These are phyloP conservation scores for Dovyalis caffra DNA, from an alignment of 345 rosid species.

Conservation along the genomic window DNA sequence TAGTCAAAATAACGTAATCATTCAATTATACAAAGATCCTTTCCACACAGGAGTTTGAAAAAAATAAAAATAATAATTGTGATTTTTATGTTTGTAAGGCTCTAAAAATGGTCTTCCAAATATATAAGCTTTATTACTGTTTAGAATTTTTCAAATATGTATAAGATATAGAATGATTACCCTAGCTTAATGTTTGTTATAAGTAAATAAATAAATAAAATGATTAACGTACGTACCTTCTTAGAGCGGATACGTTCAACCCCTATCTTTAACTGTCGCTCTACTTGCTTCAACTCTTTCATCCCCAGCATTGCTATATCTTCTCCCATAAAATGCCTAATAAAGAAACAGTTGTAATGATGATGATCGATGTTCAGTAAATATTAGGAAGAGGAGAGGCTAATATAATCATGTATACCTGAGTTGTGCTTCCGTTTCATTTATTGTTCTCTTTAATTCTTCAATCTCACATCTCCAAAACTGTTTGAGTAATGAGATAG, in stretches of 20 bases:
- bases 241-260: conserved; percentile 52
- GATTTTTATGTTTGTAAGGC: too few relatives aligned
- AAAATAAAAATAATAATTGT: neutral
- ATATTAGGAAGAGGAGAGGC: neutral
- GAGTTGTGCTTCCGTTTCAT: conserved; percentile 42
- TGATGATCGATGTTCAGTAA: neutral
- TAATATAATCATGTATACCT: too few relatives aligned
- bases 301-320: conserved; percentile 39
- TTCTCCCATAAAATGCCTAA: conserved; percentile 53
- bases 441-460: conserved; percentile 34
- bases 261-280: conserved; percentile 46
- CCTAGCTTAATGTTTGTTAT: too few relatives aligned
- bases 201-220: neutral
- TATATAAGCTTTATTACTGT: too few relatives aligned
- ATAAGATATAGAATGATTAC: too few relatives aligned
- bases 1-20: neutral
- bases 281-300: conserved; percentile 52
- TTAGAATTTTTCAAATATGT: neutral
- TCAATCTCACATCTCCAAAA: conserved; percentile 47
- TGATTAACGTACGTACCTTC: conserved; percentile 39
- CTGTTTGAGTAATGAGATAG: conserved; percentile 24
- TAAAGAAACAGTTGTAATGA: too few relatives aligned
- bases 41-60: neutral
- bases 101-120: too few relatives aligned
- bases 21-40: too few relatives aligned